These are phyloP conservation scores for Borovskyia barvae DNA, from an alignment of 208 protist genomes.

Conservation along the genomic window DNA sequence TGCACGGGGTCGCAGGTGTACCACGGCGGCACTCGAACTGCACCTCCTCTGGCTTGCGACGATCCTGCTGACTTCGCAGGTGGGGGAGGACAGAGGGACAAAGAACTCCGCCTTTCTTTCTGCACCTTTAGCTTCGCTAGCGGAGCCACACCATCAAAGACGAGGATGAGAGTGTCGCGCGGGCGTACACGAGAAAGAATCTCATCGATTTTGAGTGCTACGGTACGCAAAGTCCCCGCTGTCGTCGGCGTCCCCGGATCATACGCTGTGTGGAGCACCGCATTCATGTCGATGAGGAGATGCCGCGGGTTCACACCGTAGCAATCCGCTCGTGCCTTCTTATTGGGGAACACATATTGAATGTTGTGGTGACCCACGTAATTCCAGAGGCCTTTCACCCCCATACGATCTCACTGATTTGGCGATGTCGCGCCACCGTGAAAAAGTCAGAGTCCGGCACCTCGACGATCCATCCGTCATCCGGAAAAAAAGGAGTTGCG, in stretches of 20 bases:
- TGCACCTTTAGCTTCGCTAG: conserved; percentile 68
- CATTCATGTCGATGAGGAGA: conserved; percentile 87
- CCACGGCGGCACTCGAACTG: neutral
- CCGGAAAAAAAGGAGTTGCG: too few species aligned
- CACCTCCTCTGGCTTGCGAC: neutral
- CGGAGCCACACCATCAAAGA: conserved; percentile 80
- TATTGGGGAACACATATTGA: conserved; percentile 24
- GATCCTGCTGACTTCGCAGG: neutral
- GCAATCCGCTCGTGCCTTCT: conserved; percentile 9
- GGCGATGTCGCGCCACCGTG: too few species aligned
- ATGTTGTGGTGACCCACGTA: conserved; percentile 72
- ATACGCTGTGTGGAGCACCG: conserved; percentile 62
- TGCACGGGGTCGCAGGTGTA: conserved; percentile 56
- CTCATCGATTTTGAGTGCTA: conserved; percentile 29
- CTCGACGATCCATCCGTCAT: too few species aligned
- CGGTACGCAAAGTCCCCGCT: conserved; percentile 32
- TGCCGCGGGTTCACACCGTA: conserved; percentile 49
- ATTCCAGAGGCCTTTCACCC: conserved; percentile 70
- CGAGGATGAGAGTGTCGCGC: conserved; percentile 44
- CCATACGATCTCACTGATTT: too few species aligned
- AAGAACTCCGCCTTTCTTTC: conserved; percentile 45
- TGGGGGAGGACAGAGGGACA: conserved; percentile 13
- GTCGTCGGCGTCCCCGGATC: conserved; percentile 20
- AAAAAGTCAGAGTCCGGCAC: too few species aligned
- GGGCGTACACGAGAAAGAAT: conserved; percentile 42